Percentiles rank a stretch among this genome's conserved stretches.
phyloP scores from a whole-genome alignment of 164 flowering plant genomes.

The Chloranthus sessilifolius region DNA sequence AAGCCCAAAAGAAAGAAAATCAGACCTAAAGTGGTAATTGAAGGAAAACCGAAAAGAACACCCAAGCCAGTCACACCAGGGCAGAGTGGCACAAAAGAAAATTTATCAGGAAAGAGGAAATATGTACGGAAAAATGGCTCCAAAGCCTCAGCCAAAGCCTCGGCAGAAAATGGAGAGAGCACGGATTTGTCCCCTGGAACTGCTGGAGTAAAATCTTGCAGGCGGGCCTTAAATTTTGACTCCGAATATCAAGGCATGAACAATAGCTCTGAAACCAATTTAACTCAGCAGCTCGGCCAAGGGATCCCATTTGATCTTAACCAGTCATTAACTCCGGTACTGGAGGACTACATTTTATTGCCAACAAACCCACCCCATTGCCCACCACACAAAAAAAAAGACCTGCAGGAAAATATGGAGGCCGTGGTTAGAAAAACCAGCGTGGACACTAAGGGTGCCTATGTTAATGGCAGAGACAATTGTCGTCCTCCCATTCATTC shows the following conservation, averaged over 20 bases:
- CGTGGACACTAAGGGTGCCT: not conserved
- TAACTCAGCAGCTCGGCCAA: constrained; percentile 2
- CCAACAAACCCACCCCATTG: constrained; percentile 16
- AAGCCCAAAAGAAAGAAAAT: constrained; percentile 14
- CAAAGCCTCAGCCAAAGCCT: constrained; percentile 9
- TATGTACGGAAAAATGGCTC: constrained; percentile 11
- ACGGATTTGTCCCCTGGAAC: constrained; percentile 6
- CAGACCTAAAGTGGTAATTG: constrained; percentile 67
- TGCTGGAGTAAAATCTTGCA: constrained; percentile 35
- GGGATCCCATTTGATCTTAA: constrained; percentile 6
- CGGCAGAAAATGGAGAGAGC: constrained; percentile 7
- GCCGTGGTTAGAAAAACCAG: not conserved
- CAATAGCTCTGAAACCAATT: not conserved
- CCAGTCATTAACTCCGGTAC: constrained; percentile 10
- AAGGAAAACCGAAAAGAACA: constrained; percentile 48
- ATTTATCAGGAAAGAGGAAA: constrained; percentile 12
- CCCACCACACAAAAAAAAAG: constrained; percentile 2
- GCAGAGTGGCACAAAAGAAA: constrained; percentile 9
- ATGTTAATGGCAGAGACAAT: constrained; percentile 8
- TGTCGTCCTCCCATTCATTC: constrained; percentile 1
- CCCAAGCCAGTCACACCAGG: constrained; percentile 31
- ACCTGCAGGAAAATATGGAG: constrained; percentile 2
- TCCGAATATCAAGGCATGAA: constrained; percentile 22
- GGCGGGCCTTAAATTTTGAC: constrained; percentile 53
- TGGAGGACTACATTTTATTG: constrained; percentile 12